Conservation (phyloP, 345 rosid genomes). For the Punica granatum region DNA sequence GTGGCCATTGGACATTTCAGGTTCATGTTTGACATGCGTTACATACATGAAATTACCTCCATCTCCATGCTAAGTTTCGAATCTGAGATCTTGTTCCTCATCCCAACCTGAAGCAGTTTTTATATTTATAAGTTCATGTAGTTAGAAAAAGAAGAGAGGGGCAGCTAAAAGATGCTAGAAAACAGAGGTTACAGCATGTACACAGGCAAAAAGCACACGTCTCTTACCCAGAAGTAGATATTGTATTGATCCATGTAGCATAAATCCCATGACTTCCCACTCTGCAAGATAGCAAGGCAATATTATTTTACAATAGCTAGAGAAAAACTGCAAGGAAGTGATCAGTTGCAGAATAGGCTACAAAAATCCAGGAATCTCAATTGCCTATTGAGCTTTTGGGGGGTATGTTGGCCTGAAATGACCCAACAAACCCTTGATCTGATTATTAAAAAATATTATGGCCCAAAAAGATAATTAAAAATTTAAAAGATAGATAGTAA, state of each 20-base stretch:
- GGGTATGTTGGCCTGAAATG: too few species aligned
- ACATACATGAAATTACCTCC: too few species aligned
- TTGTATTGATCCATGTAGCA: conserved; percentile 36
- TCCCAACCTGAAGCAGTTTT: conserved; percentile 4
- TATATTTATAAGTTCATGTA: not conserved
- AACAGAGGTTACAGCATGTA: not conserved
- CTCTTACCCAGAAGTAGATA: conserved; percentile 23
- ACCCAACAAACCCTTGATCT: too few species aligned
- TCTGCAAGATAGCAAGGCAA: conserved; percentile 18
- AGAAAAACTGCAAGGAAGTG: too few species aligned
- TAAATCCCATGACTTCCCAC: conserved; percentile 41
- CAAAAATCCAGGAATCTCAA: too few species aligned
- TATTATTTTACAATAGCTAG: not conserved
- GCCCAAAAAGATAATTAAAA: too few species aligned
- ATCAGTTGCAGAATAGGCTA: too few species aligned
- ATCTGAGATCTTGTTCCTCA: not conserved
- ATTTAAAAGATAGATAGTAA: too few species aligned
- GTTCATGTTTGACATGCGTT: too few species aligned
- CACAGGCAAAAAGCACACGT: not conserved
- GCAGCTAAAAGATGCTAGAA: not conserved
- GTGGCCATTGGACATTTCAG: too few species aligned
- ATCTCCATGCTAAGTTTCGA: not conserved
- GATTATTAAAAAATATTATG: too few species aligned
- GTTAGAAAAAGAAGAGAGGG: not conserved
- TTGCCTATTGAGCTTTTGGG: too few species aligned